These are phyloP conservation scores for Calendula officinalis DNA, from an alignment of 129 eudicot genomes.

Conservation along the genomic window DNA sequence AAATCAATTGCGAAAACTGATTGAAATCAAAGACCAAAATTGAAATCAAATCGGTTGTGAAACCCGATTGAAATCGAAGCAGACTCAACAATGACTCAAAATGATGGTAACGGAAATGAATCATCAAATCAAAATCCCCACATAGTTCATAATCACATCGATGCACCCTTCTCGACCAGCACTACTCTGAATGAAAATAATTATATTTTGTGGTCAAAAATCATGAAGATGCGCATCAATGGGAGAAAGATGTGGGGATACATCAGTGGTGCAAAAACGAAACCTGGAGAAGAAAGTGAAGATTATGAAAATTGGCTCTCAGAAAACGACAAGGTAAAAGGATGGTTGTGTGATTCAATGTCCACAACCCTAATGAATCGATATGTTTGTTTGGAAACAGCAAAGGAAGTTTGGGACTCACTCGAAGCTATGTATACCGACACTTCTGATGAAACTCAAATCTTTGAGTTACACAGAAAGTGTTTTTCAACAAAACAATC, in stretches of 20 bases:
- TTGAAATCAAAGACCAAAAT: neutral
- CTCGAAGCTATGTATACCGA: neutral
- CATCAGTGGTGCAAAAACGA: neutral
- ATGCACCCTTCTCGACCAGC: neutral
- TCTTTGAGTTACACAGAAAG: neutral
- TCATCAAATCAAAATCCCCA: neutral
- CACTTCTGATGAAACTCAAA: constrained; percentile 1
- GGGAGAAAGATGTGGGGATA: neutral
- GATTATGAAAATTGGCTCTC: neutral
- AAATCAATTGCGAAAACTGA: neutral
- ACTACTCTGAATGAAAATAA: neutral
- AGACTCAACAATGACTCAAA: no score
- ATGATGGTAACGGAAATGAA: neutral
- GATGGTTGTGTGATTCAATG: neutral
- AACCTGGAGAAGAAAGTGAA: neutral
- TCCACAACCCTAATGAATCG: neutral
- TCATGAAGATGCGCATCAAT: neutral
- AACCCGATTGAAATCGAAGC: no score
- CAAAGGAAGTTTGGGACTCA: neutral
- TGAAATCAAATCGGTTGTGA: no score
- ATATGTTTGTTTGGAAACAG: neutral
- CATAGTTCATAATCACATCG: neutral
- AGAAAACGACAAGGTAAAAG: constrained; percentile 1
- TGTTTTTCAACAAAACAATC: neutral
- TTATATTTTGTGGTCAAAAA: neutral